Conservation (phyloP, 2,329 filamentous ascomycete genomes). For the Microcera coccophila region DNA sequence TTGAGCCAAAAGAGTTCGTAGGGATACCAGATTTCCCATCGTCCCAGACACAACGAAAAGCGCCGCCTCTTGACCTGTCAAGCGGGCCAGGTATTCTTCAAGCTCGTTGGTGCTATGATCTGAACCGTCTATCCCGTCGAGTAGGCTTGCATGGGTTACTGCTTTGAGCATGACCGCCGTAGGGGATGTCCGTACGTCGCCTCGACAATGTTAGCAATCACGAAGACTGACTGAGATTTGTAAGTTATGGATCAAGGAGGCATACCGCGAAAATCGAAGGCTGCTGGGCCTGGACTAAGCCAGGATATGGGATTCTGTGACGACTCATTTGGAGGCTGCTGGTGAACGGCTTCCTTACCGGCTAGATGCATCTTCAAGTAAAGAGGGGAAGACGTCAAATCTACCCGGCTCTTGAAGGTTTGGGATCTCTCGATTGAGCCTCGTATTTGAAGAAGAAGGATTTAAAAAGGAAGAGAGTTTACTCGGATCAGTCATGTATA, state of each 20-base stretch:
- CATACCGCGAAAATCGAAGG: not conserved
- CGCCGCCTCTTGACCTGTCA: conserved; percentile 56
- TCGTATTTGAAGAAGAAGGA: no score
- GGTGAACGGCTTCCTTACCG: no score
- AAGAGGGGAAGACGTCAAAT: no score
- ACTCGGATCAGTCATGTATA: no score
- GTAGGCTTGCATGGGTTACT: not conserved
- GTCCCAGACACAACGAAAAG: conserved; percentile 74
- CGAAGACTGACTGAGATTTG: not conserved
- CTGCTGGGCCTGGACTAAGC: not conserved
- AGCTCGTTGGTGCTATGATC: not conserved
- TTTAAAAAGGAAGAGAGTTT: no score
- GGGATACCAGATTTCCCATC: conserved; percentile 76
- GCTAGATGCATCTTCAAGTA: no score
- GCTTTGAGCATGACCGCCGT: not conserved
- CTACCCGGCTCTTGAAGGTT: no score
- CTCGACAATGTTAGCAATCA: not conserved
- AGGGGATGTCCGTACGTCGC: not conserved
- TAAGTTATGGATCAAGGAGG: not conserved
- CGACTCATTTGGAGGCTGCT: no score
- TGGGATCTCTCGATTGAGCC: no score
- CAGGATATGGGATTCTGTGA: no score
- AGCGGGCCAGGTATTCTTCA: not conserved
- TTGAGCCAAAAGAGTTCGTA: conserved; percentile 65
- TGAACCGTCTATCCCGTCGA: not conserved